These are phyloP conservation scores for Pythium scleroteichum DNA, from an alignment of 352 stramenopile species.

Conservation along the genomic window DNA sequence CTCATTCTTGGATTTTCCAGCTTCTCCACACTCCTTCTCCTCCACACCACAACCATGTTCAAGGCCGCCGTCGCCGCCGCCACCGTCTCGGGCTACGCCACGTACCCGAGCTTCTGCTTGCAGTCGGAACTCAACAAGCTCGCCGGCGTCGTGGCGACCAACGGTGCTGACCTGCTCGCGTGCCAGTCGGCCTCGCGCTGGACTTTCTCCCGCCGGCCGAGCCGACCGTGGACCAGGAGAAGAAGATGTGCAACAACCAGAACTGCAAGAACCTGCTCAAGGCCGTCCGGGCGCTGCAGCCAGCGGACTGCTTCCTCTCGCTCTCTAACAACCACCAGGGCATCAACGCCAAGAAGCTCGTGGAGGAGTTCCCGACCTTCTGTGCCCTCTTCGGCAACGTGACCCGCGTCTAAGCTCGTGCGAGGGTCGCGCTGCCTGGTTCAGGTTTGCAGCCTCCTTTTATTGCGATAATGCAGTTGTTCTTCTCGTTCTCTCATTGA, in stretches of 20 bases:
- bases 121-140: constrained; percentile 20
- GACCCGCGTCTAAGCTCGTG: background rate
- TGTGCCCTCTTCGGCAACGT: background rate
- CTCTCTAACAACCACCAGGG: constrained; percentile 23
- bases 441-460: no score
- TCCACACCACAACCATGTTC: constrained; percentile 9
- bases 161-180: constrained; percentile 13
- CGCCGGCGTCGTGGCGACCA: constrained; percentile 11
- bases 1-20: constrained; percentile 26
- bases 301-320: constrained; percentile 33
- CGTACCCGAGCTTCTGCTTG: constrained; percentile 15
- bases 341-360: constrained; percentile 43
- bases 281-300: constrained; percentile 20
- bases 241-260: constrained; percentile 31
- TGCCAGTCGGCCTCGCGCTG: constrained; percentile 34
- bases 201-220: constrained; percentile 35
- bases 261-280: constrained; percentile 34
- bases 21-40: constrained; percentile 22
- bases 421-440: no score
- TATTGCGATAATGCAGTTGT: no score
- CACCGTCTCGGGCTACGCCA: constrained; percentile 19
- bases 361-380: constrained; percentile 28
- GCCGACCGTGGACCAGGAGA: constrained; percentile 26
- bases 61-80: constrained; percentile 17
- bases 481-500: no score